Percentiles rank a stretch among this genome's conserved stretches.
These are phyloP conservation scores for Gyromitra esculenta DNA, from an alignment of 2,329 filamentous ascomycete genomes.

Conservation along the genomic window DNA sequence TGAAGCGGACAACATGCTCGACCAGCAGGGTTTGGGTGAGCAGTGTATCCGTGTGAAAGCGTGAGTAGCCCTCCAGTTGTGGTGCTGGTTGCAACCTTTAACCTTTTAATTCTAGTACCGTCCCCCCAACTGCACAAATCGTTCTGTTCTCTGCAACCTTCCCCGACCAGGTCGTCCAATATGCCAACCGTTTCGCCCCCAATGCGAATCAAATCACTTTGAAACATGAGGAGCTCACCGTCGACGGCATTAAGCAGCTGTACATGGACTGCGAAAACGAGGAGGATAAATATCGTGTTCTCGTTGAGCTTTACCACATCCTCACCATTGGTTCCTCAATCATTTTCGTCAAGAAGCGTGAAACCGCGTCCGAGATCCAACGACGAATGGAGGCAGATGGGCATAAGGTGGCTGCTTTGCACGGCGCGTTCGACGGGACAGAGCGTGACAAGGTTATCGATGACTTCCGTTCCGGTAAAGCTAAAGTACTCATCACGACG, in stretches of 20 bases:
- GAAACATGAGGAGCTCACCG: conserved; percentile 88
- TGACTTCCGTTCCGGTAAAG: conserved; percentile 83
- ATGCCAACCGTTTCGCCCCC: conserved; percentile 84
- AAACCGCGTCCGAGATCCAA: conserved; percentile 86
- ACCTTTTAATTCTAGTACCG: conserved; percentile 66
- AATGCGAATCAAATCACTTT: conserved; percentile 87
- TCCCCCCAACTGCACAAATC: conserved; percentile 80
- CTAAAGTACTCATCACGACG: conserved; percentile 97
- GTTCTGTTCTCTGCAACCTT: conserved; percentile 96
- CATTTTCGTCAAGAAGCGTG: conserved; percentile 94
- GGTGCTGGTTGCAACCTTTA: not conserved
- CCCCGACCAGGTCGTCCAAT: conserved; percentile 83
- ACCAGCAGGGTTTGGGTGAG: conserved; percentile 92
- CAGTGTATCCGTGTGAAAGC: conserved; percentile 90
- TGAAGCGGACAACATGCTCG: conserved; percentile 98
- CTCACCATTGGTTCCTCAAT: conserved; percentile 98
- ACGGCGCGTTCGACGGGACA: conserved; percentile 83
- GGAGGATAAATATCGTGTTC: conserved; percentile 82
- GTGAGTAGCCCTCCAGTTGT: conserved; percentile 66
- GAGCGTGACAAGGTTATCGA: conserved; percentile 86
- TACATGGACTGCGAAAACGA: conserved; percentile 92
- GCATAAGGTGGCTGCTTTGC: conserved; percentile 89
- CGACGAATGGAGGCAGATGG: conserved; percentile 85
- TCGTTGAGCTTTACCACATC: conserved; percentile 92
- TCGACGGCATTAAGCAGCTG: conserved; percentile 96